Evolutionary conservation across 2,329 filamentous ascomycete genomes (phyloP).

Genomic region (Lasiodiplodia sp.): DNA sequence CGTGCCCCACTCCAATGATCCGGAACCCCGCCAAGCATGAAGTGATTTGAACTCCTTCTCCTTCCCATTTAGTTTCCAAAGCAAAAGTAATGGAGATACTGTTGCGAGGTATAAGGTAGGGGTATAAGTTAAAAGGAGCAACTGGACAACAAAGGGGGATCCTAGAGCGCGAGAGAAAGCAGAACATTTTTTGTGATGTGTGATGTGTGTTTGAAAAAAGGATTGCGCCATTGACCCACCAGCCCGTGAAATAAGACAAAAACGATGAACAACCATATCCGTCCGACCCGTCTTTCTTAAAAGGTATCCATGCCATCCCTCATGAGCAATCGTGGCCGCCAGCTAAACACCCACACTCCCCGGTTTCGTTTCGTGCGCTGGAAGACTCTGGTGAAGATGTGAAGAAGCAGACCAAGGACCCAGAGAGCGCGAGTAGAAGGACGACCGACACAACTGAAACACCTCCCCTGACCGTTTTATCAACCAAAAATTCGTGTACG

Average conservation of each 20-base stretch:
- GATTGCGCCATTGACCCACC: constrained; percentile 15
- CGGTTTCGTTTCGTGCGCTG: constrained; percentile 10
- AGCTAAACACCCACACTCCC: constrained; percentile 23
- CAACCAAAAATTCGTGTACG: constrained; percentile 25
- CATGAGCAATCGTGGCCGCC: constrained; percentile 25
- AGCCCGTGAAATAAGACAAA: background rate
- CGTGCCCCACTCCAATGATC: constrained; percentile 2
- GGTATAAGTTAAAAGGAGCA: constrained; percentile 22
- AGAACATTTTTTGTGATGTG: constrained; percentile 21
- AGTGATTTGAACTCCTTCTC: constrained; percentile 14
- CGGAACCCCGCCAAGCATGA: constrained; percentile 15
- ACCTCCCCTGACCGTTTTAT: constrained; percentile 17
- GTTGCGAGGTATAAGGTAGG: constrained; percentile 13
- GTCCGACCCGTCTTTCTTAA: constrained; percentile 20
- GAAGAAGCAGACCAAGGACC: constrained; percentile 23
- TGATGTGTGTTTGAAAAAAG: constrained; percentile 3
- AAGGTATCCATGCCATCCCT: constrained; percentile 26
- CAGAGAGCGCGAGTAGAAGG: constrained; percentile 19
- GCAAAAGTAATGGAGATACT: constrained; percentile 22
- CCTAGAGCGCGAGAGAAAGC: constrained; percentile 10
- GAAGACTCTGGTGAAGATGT: constrained; percentile 16
- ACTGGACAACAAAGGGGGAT: constrained; percentile 21
- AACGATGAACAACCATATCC: constrained; percentile 17
- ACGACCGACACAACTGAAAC: constrained; percentile 25
- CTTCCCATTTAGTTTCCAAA: constrained; percentile 17